phyloP scores from a whole-genome alignment of 2,329 filamentous ascomycete genomes.

The Sarocladium oryzae region DNA sequence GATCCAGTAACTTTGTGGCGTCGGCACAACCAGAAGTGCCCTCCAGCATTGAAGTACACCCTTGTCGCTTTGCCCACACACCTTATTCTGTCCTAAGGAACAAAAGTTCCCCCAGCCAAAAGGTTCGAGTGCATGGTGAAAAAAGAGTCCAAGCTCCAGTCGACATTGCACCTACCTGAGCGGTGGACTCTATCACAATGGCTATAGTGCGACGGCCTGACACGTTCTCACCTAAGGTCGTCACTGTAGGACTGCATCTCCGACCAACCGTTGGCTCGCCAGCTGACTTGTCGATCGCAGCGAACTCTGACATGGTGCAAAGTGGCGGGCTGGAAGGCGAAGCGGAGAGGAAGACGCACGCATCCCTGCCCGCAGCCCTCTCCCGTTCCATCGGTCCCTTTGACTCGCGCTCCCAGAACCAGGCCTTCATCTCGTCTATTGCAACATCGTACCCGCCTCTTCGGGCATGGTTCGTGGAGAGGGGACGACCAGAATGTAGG shows the following conservation, averaged over 20 bases:
- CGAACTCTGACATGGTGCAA: too few species aligned
- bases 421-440: background rate
- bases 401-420: background rate
- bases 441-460: constrained; percentile 8
- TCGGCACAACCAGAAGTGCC: constrained; percentile 8
- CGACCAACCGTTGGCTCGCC: background rate
- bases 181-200: too few species aligned
- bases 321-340: background rate
- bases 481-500: too few species aligned
- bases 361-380: background rate
- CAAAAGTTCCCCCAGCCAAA: too few species aligned
- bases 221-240: too few species aligned
- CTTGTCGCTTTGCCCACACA: background rate
- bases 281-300: too few species aligned
- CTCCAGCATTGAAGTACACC: too few species aligned
- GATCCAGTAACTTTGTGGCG: constrained; percentile 3
- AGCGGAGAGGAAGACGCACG: background rate
- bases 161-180: too few species aligned
- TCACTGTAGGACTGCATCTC: background rate
- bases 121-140: too few species aligned
- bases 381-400: background rate
- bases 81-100: too few species aligned
- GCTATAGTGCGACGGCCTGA: too few species aligned
- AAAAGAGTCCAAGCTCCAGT: too few species aligned
- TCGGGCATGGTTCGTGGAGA: background rate